Conservation (phyloP, 129 eudicot genomes). For the Helianthus annuus region HanXRQr2.0-SUNRISE NC_035449.2:14537665-14538164, state of each 20-base stretch:
- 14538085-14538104: background rate
- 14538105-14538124: background rate
- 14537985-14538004: too few relatives aligned
- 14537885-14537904: too few relatives aligned
- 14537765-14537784: background rate
- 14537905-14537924: too few relatives aligned
- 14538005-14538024: background rate
- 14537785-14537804: slow-evolving; percentile 5
- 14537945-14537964: too few relatives aligned
- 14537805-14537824: background rate
- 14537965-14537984: too few relatives aligned
- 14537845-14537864: too few relatives aligned
- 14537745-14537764: background rate
- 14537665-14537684: background rate
- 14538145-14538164: background rate
- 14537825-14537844: too few relatives aligned
- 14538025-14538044: slow-evolving; percentile 1
- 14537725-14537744: slow-evolving; percentile 3
- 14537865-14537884: too few relatives aligned
- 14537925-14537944: too few relatives aligned
- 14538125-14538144: slow-evolving; percentile 3
- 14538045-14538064: slow-evolving; percentile 7
- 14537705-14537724: background rate
- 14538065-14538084: background rate
- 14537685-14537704: slow-evolving; percentile 7